These are phyloP conservation scores for Raphanus sativus DNA, from an alignment of 345 rosid genomes.

Conservation along the genomic window DNA sequence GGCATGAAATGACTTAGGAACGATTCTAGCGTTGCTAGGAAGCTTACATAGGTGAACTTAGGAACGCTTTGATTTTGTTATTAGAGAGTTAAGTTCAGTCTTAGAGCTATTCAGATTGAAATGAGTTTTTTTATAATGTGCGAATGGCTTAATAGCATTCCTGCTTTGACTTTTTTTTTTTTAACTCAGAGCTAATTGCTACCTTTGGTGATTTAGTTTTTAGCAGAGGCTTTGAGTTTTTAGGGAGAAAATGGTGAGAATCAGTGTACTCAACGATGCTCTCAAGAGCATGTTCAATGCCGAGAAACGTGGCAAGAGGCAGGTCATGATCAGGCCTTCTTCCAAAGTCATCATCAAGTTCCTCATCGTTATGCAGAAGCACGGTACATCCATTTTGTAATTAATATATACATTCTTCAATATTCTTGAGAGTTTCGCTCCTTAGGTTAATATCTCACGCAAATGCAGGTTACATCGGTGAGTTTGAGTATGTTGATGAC, in stretches of 20 bases:
- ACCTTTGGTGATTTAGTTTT: not conserved
- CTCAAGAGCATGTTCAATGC: slow-evolving; percentile 43
- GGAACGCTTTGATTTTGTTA: not conserved
- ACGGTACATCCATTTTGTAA: slow-evolving; percentile 4
- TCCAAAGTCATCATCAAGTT: slow-evolving; percentile 44
- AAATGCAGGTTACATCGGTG: slow-evolving; percentile 46
- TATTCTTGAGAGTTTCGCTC: not conserved
- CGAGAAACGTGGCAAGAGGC: slow-evolving; percentile 42
- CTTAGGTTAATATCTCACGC: not conserved
- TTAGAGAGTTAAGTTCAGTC: not conserved
- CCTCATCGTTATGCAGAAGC: slow-evolving; percentile 41
- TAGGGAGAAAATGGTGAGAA: slow-evolving; percentile 31
- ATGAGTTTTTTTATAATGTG: too few relatives aligned
- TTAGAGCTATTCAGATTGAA: not conserved
- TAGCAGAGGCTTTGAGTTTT: slow-evolving; percentile 24
- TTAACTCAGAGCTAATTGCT: not conserved
- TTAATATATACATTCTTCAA: not conserved
- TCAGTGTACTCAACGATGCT: slow-evolving; percentile 42
- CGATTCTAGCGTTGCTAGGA: not conserved
- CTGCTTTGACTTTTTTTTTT: not conserved
- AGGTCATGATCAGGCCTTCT: slow-evolving; percentile 41
- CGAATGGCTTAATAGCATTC: not conserved
- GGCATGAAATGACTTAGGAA: too few relatives aligned
- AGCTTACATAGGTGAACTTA: not conserved
- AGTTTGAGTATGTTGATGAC: slow-evolving; percentile 59